A percentile compares a stretch with the other conserved stretches of the same genome.
phyloP scores from a whole-genome alignment of 2,329 filamentous ascomycete species.

The Metarhizium robertsii region DNA sequence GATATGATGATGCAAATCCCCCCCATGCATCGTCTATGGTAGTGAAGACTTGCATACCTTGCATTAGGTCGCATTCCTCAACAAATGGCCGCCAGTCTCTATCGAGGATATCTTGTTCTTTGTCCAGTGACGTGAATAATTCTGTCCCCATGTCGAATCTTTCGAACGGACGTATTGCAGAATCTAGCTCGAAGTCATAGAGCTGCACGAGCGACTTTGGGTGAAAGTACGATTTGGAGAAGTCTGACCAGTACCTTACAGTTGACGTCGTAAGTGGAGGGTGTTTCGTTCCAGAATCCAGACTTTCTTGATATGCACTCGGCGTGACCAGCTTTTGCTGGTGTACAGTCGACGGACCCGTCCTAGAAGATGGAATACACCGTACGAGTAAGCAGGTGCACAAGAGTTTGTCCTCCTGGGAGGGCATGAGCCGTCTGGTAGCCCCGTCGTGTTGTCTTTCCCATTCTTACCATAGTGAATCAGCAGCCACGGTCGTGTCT shows the following conservation, averaged over 20 bases:
- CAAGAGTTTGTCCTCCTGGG: not conserved
- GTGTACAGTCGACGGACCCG: constrained; percentile 58
- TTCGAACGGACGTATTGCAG: constrained; percentile 75
- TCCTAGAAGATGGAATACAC: constrained; percentile 33
- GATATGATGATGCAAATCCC: constrained; percentile 63
- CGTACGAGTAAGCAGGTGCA: not conserved
- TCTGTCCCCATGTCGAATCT: constrained; percentile 78
- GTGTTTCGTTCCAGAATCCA: constrained; percentile 63
- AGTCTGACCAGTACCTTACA: constrained; percentile 97
- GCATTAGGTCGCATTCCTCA: constrained; percentile 89
- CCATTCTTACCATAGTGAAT: constrained; percentile 23
- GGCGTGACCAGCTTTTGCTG: constrained; percentile 56
- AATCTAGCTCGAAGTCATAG: constrained; percentile 78
- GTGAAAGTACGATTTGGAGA: constrained; percentile 85
- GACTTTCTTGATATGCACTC: constrained; percentile 68
- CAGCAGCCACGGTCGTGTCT: constrained; percentile 17
- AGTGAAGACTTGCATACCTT: constrained; percentile 72
- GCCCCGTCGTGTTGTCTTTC: not conserved
- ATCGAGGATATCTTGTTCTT: constrained; percentile 79
- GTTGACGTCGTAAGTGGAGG: constrained; percentile 56
- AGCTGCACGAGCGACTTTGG: constrained; percentile 80
- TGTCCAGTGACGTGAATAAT: constrained; percentile 63
- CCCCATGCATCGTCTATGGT: constrained; percentile 73
- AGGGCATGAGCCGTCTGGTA: not conserved
- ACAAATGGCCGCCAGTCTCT: constrained; percentile 81